phyloP scores from a whole-genome alignment of 805 yeast genomes.

The Cyberlindnera veronae region DNA sequence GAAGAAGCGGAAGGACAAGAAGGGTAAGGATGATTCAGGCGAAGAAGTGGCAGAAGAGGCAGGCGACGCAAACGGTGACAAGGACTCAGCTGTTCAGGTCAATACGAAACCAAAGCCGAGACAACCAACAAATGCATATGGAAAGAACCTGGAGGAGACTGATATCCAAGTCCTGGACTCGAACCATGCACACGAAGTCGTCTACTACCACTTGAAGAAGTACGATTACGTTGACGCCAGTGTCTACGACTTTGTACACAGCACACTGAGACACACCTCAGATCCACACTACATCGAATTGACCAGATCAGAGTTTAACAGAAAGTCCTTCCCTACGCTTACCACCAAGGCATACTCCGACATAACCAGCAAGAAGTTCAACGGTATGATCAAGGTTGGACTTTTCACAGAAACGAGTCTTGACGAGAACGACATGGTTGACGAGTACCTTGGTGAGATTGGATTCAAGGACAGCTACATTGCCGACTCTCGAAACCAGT shows the following conservation, averaged over 20 bases:
- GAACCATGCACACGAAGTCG: slow-evolving; percentile 33
- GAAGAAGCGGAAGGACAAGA: slow-evolving; percentile 17
- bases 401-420: slow-evolving; percentile 42
- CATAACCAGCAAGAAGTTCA: slow-evolving; percentile 46
- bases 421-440: slow-evolving; percentile 46
- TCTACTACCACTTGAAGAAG: slow-evolving; percentile 31
- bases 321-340: slow-evolving; percentile 31
- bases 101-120: slow-evolving; percentile 19
- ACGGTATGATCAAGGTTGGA: slow-evolving; percentile 68
- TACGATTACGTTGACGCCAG: slow-evolving; percentile 43
- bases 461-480: slow-evolving; percentile 63
- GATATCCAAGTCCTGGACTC: slow-evolving; percentile 35
- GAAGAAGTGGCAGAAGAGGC: slow-evolving; percentile 5
- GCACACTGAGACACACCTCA: slow-evolving; percentile 1
- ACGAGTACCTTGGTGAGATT: slow-evolving; percentile 71
- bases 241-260: slow-evolving; percentile 44
- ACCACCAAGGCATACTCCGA: slow-evolving; percentile 60
- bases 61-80: slow-evolving; percentile 7
- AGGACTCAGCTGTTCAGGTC: slow-evolving; percentile 4
- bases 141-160: slow-evolving; percentile 32
- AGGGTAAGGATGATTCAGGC: neutral
- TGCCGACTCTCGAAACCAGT: slow-evolving; percentile 69
- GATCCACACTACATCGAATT: slow-evolving; percentile 11
- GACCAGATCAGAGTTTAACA: slow-evolving; percentile 24
- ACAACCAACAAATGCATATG: slow-evolving; percentile 20